A percentile compares a stretch with the other conserved stretches of the same genome.
These are phyloP conservation scores for Plasmopara viticola DNA, from an alignment of 352 stramenopile species.

Conservation along the genomic window DNA sequence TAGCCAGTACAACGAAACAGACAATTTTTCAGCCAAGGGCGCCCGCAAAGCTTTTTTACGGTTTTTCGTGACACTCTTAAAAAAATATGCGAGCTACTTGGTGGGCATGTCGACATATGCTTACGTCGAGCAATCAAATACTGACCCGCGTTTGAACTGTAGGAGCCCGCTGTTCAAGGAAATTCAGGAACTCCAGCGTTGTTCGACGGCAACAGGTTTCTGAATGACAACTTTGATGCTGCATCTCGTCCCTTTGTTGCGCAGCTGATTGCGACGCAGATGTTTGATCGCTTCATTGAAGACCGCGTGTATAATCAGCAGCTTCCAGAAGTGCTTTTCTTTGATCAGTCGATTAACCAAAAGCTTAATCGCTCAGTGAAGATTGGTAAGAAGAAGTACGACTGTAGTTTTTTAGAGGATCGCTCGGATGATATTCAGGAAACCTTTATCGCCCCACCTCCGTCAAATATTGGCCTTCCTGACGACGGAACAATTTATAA, in stretches of 20 bases:
- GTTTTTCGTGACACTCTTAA: constrained; percentile 77
- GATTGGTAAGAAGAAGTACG: no score
- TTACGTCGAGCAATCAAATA: no score
- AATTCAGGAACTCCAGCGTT: no score
- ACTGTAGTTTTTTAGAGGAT: no score
- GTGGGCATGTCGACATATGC: constrained; percentile 22
- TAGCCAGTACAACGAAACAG: constrained; percentile 59
- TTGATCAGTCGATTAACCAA: no score
- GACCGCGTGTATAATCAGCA: constrained; percentile 60
- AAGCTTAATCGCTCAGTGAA: no score
- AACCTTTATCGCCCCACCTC: constrained; percentile 74
- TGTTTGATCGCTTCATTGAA: constrained; percentile 83
- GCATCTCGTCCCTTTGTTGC: constrained; percentile 54
- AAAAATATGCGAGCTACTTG: constrained; percentile 74
- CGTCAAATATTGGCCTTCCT: constrained; percentile 72
- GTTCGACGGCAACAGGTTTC: no score
- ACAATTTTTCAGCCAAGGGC: constrained; percentile 59
- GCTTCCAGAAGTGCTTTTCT: constrained; percentile 34
- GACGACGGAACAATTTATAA: constrained; percentile 73
- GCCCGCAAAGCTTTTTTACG: constrained; percentile 71
- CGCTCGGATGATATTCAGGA: constrained; percentile 54
- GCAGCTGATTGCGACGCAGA: constrained; percentile 63
- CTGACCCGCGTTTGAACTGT: no score
- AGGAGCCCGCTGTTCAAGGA: no score
- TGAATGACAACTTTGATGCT: constrained; percentile 11